Evolutionary conservation across 768 basidiomycete genomes (phyloP).

Genomic region (Russula abietina): DNA sequence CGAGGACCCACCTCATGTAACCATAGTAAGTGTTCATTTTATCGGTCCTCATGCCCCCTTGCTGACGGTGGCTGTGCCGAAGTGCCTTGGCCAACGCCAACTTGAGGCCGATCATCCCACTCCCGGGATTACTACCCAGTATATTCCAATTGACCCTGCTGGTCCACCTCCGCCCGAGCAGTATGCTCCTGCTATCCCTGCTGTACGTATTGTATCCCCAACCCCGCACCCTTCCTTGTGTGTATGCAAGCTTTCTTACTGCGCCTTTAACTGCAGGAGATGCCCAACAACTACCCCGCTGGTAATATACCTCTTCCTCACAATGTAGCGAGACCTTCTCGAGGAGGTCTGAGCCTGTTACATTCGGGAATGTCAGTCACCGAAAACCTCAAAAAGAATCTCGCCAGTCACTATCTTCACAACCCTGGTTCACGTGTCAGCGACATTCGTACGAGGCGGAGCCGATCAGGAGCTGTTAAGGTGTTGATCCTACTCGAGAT

Average conservation of each 20-base stretch:
- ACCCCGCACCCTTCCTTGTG: no score
- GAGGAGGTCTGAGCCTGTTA: background rate
- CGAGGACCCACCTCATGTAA: background rate
- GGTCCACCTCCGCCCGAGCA: background rate
- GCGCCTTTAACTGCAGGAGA: background rate
- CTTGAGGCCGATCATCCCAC: background rate
- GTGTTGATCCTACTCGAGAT: background rate
- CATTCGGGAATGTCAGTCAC: background rate
- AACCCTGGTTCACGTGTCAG: background rate
- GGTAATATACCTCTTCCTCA: background rate
- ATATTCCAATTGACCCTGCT: background rate
- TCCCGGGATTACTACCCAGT: background rate
- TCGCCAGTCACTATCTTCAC: background rate
- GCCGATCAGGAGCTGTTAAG: background rate
- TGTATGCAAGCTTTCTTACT: background rate
- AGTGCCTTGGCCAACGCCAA: background rate
- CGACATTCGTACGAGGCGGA: background rate
- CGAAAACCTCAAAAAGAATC: background rate
- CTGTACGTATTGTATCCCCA: background rate
- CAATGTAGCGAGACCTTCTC: background rate
- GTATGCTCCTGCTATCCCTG: background rate
- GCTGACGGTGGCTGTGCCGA: background rate
- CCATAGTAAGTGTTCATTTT: background rate
- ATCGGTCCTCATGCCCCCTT: background rate
- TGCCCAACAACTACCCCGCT: no score